Evolutionary conservation across 352 stramenopile species (phyloP).

Genomic region (Porosira glacialis): DNA sequence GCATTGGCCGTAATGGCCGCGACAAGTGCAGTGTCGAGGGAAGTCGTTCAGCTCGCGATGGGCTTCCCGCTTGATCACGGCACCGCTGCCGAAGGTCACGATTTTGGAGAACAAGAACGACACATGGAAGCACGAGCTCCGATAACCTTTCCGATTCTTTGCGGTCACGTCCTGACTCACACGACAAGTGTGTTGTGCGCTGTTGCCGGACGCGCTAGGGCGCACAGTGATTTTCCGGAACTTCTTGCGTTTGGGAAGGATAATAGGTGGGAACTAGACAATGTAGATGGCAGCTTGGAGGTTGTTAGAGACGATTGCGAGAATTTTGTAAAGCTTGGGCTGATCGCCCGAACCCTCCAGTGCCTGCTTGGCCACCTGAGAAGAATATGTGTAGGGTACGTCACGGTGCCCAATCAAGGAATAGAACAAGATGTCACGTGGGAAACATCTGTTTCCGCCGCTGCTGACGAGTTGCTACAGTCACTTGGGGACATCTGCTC

Average conservation of each 20-base stretch:
- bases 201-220: constrained; percentile 55
- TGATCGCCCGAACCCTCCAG: constrained; percentile 69
- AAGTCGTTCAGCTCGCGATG: constrained; percentile 76
- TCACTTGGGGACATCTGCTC: too few species aligned
- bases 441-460: constrained; percentile 9
- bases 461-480: constrained; percentile 4
- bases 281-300: too few species aligned
- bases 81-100: too few species aligned
- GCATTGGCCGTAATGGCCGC: constrained; percentile 71
- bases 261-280: constrained; percentile 49
- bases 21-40: constrained; percentile 65
- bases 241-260: too few species aligned
- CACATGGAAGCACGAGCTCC: constrained; percentile 42
- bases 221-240: too few species aligned
- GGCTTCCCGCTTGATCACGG: constrained; percentile 61
- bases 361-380: constrained; percentile 62
- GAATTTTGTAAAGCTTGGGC: constrained; percentile 69
- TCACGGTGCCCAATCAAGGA: constrained; percentile 4
- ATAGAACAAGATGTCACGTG: constrained; percentile 22
- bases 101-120: constrained; percentile 32
- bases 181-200: constrained; percentile 66
- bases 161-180: constrained; percentile 77
- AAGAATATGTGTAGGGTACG: too few species aligned
- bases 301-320: constrained; percentile 67
- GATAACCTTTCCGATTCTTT: constrained; percentile 74